Evolutionary conservation across 371 early-diverging fungal genomes (phyloP).

Genomic region (Mucor lusitanicus): DNA sequence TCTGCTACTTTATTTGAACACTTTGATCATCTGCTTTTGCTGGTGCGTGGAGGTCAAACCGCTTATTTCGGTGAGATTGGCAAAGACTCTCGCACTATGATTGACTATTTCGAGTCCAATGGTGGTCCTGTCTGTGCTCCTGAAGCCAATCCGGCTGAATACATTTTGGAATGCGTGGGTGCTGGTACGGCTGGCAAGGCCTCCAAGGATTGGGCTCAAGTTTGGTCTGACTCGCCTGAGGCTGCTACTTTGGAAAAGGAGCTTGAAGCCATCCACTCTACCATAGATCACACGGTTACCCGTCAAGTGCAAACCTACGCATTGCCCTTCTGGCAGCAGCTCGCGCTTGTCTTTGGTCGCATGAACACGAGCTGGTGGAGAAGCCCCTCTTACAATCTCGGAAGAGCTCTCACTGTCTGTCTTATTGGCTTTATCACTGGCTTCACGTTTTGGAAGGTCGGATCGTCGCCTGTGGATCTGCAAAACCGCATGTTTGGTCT

Average conservation of each 20-base stretch:
- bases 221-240: conserved; percentile 59
- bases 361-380: conserved; percentile 70
- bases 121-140: conserved; percentile 61
- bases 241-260: conserved; percentile 37
- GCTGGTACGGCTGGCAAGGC: conserved; percentile 57
- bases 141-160: too few species aligned
- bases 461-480: conserved; percentile 56
- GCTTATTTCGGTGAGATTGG: conserved; percentile 84
- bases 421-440: conserved; percentile 68
- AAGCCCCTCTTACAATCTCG: conserved; percentile 66
- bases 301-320: conserved; percentile 27
- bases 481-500: conserved; percentile 74
- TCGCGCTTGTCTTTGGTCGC: conserved; percentile 58
- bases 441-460: conserved; percentile 72
- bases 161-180: too few species aligned
- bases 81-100: conserved; percentile 50
- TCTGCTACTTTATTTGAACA: conserved; percentile 77
- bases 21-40: conserved; percentile 78
- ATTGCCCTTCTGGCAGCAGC: conserved; percentile 38
- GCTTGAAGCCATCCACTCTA: conserved; percentile 29
- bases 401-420: conserved; percentile 53
- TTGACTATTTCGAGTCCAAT: conserved; percentile 64
- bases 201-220: conserved; percentile 59
- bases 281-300: conserved; percentile 19
- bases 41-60: too few species aligned